Evolutionary conservation across 202 grass and related monocot species (phyloP), one percentile per base, ranked within the genome.

Genomic region (Panicum hallii): DNA sequence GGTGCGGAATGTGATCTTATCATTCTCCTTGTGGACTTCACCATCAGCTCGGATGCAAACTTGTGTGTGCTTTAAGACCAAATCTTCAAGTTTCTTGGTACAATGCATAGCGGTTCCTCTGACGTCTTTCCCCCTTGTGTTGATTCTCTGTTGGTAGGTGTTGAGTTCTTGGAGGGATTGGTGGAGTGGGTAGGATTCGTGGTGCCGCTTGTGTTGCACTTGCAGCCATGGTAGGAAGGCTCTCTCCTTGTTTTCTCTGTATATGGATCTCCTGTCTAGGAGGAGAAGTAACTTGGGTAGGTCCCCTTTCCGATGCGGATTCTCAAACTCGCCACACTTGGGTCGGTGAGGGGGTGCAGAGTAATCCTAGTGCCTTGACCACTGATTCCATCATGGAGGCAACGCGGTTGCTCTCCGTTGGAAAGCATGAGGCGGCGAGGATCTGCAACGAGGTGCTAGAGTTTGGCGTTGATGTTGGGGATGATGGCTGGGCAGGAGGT

Each of bases 401-500:
- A 41, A 13, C 1, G 2, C 0, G 0, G 0, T 0, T 12, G n/a
- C 6, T 10, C 36, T 47, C 1, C 12, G 1, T 13, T 49, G 69
- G 9, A 14, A 36, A 4, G 9, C 17, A 1, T 4, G 20, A 57
- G 9, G 3, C 4, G 52, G 44, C 5, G 4, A 0, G 0, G 53
- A 7, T 1, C 19, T 40, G 0, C 16, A 11, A 5, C 64, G 30
- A 16, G 47, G 48, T 2, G 48, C 48, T 38, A 54, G 12, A 0
- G 32, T 69, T 0, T 80, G 34, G 1, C 13, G 78, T 11, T 55
- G 20, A 1, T 80, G 48, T 19, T 80, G 78, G 3, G 63, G 63
- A 6, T 2, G 63, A 43, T n/a, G 0, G 3, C 10, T 50, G 2
- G 19, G 48, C 0, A 1, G 0, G 2, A 4, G 5, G 0, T 50